Percentiles rank a stretch among this genome's conserved stretches.
These are phyloP conservation scores for Cystofilobasidium macerans DNA, from an alignment of 768 basidiomycete genomes.

Conservation along the genomic window DNA sequence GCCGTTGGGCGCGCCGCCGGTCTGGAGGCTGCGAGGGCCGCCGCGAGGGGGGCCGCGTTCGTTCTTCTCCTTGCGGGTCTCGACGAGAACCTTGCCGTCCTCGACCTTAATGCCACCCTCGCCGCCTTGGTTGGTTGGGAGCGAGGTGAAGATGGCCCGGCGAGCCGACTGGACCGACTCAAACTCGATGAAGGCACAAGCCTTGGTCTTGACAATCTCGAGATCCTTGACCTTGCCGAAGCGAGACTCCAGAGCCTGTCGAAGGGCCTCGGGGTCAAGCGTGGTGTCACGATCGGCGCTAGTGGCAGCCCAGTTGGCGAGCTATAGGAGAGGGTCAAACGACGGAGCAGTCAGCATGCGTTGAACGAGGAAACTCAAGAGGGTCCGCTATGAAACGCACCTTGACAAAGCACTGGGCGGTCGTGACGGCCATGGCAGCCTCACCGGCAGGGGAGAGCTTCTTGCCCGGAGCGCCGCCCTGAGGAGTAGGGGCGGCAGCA, in stretches of 20 bases:
- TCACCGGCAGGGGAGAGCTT: constrained; percentile 36
- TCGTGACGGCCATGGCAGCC: constrained; percentile 55
- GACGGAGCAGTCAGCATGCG: constrained; percentile 4
- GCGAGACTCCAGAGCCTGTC: constrained; percentile 32
- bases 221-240: constrained; percentile 60
- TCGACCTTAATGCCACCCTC: constrained; percentile 80
- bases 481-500: constrained; percentile 29
- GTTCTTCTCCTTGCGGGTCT: constrained; percentile 81
- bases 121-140: constrained; percentile 60
- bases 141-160: constrained; percentile 65
- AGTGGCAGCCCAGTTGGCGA: constrained; percentile 38
- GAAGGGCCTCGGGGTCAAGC: constrained; percentile 29
- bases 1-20: background rate
- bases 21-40: background rate
- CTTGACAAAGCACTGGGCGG: constrained; percentile 85
- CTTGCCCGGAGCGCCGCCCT: constrained; percentile 35
- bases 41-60: constrained; percentile 44
- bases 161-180: constrained; percentile 62
- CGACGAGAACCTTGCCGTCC: constrained; percentile 59
- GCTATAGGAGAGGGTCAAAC: constrained; percentile 27
- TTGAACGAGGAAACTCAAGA: background rate
- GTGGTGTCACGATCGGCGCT: constrained; percentile 28
- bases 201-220: constrained; percentile 76
- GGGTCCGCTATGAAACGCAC: constrained; percentile 21
- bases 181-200: constrained; percentile 94